These are phyloP conservation scores for Mortierella sp. DNA, from an alignment of 371 early-diverging fungal genomes.

Conservation along the genomic window DNA sequence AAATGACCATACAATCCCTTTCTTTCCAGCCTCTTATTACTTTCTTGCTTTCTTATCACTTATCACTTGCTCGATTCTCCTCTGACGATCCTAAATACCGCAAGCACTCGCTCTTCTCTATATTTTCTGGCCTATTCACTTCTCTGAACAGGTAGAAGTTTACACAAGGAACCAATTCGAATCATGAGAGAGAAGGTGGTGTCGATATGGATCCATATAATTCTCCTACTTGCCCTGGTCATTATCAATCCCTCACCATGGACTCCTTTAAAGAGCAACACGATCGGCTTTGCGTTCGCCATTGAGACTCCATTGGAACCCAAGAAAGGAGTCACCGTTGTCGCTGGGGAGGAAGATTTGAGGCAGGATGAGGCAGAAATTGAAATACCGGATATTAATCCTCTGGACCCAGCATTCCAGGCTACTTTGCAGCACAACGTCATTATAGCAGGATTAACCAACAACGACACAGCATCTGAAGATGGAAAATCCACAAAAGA, in stretches of 20 bases:
- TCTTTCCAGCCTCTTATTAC: no score
- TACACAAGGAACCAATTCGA: not conserved
- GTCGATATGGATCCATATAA: constrained; percentile 8
- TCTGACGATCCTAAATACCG: no score
- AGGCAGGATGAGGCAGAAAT: not conserved
- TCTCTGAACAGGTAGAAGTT: no score
- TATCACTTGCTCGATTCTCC: not conserved
- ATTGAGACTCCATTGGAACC: constrained; percentile 8
- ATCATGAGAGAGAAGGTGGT: not conserved
- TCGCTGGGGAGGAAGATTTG: not conserved
- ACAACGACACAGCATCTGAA: not conserved
- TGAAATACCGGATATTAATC: not conserved
- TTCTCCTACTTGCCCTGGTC: constrained; percentile 13
- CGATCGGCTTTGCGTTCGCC: constrained; percentile 28
- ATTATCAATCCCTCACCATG: constrained; percentile 29
- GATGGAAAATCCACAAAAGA: not conserved
- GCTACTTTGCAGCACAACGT: not conserved
- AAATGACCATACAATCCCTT: no score
- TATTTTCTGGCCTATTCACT: no score
- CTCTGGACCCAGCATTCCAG: not conserved
- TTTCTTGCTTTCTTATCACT: not conserved
- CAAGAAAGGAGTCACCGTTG: not conserved
- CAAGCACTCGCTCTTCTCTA: no score
- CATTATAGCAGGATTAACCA: constrained; percentile 2
- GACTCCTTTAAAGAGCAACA: constrained; percentile 38